These are phyloP conservation scores for Tolypocladium capitatum DNA, from an alignment of 2,329 filamentous ascomycete species.

Conservation along the genomic window DNA sequence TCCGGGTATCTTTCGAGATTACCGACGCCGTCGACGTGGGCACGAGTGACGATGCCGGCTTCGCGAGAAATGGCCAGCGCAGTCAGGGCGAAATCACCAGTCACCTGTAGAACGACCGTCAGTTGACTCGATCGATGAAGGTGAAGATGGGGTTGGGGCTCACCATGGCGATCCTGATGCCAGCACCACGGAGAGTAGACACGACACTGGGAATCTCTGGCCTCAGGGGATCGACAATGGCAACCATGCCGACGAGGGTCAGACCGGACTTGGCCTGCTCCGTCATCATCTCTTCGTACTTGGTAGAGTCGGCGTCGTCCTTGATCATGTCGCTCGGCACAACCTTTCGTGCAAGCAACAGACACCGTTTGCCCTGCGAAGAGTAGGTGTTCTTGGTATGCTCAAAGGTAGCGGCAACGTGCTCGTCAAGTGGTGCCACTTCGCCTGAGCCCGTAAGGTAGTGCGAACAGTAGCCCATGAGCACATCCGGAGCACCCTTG, in stretches of 20 bases:
- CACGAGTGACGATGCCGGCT: slow-evolving; percentile 54
- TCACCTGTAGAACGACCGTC: slow-evolving; percentile 32
- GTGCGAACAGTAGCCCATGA: slow-evolving; percentile 48
- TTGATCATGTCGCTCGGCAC: slow-evolving; percentile 27
- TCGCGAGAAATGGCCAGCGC: slow-evolving; percentile 60
- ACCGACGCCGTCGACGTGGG: slow-evolving; percentile 37
- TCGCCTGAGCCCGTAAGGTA: slow-evolving; percentile 44
- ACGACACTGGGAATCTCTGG: slow-evolving; percentile 58
- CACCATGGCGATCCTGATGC: slow-evolving; percentile 68
- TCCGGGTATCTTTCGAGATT: slow-evolving; percentile 30
- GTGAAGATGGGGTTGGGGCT: background rate
- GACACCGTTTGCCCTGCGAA: slow-evolving; percentile 51
- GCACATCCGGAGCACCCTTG: slow-evolving; percentile 65
- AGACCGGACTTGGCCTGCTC: slow-evolving; percentile 43
- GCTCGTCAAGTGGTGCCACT: slow-evolving; percentile 32
- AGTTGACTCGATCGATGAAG: background rate
- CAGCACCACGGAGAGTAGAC: slow-evolving; percentile 51
- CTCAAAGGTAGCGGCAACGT: slow-evolving; percentile 34
- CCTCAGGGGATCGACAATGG: slow-evolving; percentile 66
- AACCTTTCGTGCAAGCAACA: slow-evolving; percentile 51
- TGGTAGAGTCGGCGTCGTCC: slow-evolving; percentile 27
- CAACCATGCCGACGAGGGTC: slow-evolving; percentile 59
- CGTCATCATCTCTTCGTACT: slow-evolving; percentile 40
- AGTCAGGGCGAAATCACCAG: slow-evolving; percentile 64
- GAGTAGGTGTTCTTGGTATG: slow-evolving; percentile 56